Percentiles rank a stretch among this genome's conserved stretches.
Conservation (phyloP, 2,329 filamentous ascomycete genomes). For the Trichoderma sp. region DNA sequence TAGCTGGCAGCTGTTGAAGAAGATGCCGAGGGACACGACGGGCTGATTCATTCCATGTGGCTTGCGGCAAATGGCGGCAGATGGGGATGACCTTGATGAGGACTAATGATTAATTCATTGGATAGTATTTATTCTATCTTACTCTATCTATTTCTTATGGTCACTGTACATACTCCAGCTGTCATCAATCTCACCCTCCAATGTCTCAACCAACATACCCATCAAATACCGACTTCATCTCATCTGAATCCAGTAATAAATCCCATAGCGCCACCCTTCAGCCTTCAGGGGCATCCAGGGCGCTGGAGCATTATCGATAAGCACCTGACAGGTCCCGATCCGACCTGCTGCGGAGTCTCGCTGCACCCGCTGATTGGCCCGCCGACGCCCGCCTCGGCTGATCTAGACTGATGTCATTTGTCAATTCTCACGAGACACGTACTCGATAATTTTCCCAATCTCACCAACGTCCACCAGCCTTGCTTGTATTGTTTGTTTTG, state of each 20-base stretch:
- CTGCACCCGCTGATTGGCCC: constrained; percentile 7
- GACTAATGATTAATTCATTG: neutral
- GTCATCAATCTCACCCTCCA: neutral
- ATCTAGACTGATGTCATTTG: constrained; percentile 22
- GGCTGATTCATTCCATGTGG: neutral
- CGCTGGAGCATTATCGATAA: constrained; percentile 12
- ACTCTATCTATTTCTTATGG: no score
- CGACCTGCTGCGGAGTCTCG: neutral
- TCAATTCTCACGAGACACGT: constrained; percentile 10
- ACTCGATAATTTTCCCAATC: neutral
- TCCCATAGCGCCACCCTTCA: neutral
- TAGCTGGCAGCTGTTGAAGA: neutral
- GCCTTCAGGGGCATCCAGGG: neutral
- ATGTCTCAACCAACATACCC: neutral
- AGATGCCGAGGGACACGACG: neutral
- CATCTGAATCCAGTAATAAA: neutral
- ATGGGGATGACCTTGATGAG: neutral
- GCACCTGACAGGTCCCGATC: neutral
- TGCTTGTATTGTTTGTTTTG: neutral
- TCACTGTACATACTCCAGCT: neutral
- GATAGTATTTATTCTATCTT: neutral
- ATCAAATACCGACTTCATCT: neutral
- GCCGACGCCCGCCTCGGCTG: neutral
- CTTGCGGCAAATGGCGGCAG: neutral
- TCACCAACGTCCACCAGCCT: neutral